Evolutionary conservation across 495 filamentous ascomycete species (phyloP).

Genomic region (Hypoxylon fragiforme): DNA sequence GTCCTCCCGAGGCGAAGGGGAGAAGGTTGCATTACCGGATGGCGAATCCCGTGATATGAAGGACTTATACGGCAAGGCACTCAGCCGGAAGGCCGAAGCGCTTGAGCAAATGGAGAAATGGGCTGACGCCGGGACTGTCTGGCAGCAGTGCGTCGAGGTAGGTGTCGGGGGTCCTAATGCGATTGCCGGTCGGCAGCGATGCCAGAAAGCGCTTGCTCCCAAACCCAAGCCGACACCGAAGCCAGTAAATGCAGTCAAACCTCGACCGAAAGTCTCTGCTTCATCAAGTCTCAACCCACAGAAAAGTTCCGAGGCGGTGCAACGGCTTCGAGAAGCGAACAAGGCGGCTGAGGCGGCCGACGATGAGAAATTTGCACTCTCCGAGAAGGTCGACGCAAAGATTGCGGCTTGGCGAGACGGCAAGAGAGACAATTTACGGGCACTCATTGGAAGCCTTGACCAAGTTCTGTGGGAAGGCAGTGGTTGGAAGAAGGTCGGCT

Average conservation of each 20-base stretch:
- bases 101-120: constrained; percentile 95
- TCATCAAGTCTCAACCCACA: constrained; percentile 45
- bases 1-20: constrained; percentile 71
- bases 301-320: constrained; percentile 66
- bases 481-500: constrained; percentile 95
- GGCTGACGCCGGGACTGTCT: constrained; percentile 76
- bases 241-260: constrained; percentile 32
- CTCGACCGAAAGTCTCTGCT: constrained; percentile 53
- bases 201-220: constrained; percentile 77
- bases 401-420: constrained; percentile 81
- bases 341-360: constrained; percentile 79
- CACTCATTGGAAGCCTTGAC: constrained; percentile 85
- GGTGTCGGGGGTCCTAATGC: constrained; percentile 82
- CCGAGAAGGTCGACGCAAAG: constrained; percentile 78
- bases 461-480: constrained; percentile 86
- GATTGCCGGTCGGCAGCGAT: constrained; percentile 83
- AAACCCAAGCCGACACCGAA: constrained; percentile 51
- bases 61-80: constrained; percentile 87
- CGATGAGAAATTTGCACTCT: constrained; percentile 87
- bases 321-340: constrained; percentile 77
- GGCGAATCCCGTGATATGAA: constrained; percentile 79
- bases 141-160: constrained; percentile 80
- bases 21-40: constrained; percentile 67
- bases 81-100: constrained; percentile 92
- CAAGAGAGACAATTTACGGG: constrained; percentile 89